Evolutionary conservation across 345 rosid species (phyloP).

Genomic region (Salix brachista): DNA sequence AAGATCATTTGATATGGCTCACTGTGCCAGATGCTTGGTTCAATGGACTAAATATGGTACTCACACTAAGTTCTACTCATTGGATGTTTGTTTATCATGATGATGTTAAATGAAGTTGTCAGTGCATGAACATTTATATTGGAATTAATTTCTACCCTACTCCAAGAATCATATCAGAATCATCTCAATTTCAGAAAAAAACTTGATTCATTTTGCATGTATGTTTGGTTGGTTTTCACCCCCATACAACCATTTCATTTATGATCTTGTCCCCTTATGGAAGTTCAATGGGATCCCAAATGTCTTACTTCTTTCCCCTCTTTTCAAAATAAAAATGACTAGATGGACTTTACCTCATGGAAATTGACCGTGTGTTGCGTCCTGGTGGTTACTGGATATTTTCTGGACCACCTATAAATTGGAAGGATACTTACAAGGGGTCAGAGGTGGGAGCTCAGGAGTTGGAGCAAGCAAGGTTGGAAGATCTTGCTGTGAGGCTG

Average conservation of each 20-base stretch:
- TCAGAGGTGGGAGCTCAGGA: constrained; percentile 42
- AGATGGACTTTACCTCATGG: constrained; percentile 70
- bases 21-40: constrained; percentile 73
- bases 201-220: neutral
- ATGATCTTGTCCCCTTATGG: neutral
- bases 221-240: neutral
- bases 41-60: constrained; percentile 59
- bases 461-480: constrained; percentile 43
- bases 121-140: neutral
- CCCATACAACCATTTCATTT: neutral
- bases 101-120: neutral
- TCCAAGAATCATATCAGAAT: neutral
- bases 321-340: constrained; percentile 9
- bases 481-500: constrained; percentile 45
- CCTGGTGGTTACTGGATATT: constrained; percentile 69
- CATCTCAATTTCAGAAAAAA: neutral
- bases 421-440: constrained; percentile 38
- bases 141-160: neutral
- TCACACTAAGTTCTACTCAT: neutral
- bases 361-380: constrained; percentile 63
- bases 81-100: neutral
- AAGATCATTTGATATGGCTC: constrained; percentile 67
- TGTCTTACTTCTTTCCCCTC: neutral
- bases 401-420: constrained; percentile 67
- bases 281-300: neutral